Percentiles rank a stretch among this genome's conserved stretches.
These are phyloP conservation scores for Plasmodium fragile DNA, from an alignment of 169 alveolate species.

Conservation along the genomic window DNA sequence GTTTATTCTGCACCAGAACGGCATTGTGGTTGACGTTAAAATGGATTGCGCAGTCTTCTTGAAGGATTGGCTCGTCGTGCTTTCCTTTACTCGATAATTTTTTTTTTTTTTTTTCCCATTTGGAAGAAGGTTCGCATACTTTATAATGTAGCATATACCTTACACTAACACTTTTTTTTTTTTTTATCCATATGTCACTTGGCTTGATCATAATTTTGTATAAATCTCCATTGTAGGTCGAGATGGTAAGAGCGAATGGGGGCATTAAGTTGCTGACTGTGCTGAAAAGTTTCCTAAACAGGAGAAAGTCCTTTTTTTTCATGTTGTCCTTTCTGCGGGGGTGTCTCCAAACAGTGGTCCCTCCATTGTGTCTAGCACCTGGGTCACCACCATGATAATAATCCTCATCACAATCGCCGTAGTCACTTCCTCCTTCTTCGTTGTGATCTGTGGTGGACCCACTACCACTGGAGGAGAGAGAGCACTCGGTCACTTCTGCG, in stretches of 20 bases:
- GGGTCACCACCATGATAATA: background rate
- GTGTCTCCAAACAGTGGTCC: background rate
- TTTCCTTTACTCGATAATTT: background rate
- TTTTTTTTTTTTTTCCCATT: background rate
- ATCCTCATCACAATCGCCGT: background rate
- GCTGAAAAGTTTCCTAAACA: constrained; percentile 53
- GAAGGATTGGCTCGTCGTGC: background rate
- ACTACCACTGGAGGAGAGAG: background rate
- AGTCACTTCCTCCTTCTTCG: background rate
- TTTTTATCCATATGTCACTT: constrained; percentile 73
- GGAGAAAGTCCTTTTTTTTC: constrained; percentile 34
- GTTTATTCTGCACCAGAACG: background rate
- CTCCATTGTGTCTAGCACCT: background rate
- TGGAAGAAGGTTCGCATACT: background rate
- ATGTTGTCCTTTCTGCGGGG: background rate
- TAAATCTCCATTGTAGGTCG: constrained; percentile 38
- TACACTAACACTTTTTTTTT: constrained; percentile 58
- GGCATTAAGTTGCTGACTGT: constrained; percentile 62
- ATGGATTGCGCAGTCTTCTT: background rate
- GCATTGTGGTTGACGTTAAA: constrained; percentile 23
- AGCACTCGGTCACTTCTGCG: background rate
- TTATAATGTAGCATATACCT: constrained; percentile 51
- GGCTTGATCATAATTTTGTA: constrained; percentile 56
- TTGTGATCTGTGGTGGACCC: background rate
- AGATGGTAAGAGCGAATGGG: constrained; percentile 51